Evolutionary conservation across 2,329 filamentous ascomycete genomes (phyloP).

Genomic region (Immersiporthe knoxdaviesiana): DNA sequence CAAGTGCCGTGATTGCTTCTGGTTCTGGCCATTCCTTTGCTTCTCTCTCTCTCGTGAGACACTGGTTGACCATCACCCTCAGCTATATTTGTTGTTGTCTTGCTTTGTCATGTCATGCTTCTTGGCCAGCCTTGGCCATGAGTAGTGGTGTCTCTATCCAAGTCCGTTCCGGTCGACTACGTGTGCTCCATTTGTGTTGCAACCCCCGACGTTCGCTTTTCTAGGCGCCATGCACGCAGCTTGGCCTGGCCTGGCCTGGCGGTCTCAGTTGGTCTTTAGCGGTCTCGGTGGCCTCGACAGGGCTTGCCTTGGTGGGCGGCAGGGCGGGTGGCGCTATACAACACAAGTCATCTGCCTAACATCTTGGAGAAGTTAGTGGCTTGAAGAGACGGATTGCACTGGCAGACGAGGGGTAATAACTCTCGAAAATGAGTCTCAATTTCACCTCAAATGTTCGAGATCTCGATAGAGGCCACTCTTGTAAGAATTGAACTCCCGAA

Average conservation of each 20-base stretch:
- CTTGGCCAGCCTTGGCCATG: background rate
- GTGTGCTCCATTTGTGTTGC: background rate
- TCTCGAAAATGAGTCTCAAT: background rate
- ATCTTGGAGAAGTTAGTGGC: background rate
- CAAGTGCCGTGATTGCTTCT: background rate
- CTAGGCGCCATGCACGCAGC: background rate
- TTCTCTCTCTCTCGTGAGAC: background rate
- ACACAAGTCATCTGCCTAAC: background rate
- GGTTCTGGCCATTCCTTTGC: background rate
- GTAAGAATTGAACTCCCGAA: background rate
- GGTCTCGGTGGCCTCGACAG: background rate
- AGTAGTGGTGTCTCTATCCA: too few relatives aligned
- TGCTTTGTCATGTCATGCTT: background rate
- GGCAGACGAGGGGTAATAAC: background rate
- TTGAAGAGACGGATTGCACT: background rate
- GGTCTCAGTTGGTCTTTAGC: background rate
- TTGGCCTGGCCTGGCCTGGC: background rate
- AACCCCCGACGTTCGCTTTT: background rate
- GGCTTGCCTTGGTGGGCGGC: background rate
- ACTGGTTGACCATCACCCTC: background rate
- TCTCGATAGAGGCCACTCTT: background rate
- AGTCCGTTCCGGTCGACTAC: background rate
- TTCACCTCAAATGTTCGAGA: background rate
- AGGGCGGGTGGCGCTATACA: background rate
- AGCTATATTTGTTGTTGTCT: background rate